A percentile compares a stretch with the other conserved stretches of the same genome.
Conservation (phyloP, 768 basidiomycete genomes). For the Termitomyces sp. region DNA sequence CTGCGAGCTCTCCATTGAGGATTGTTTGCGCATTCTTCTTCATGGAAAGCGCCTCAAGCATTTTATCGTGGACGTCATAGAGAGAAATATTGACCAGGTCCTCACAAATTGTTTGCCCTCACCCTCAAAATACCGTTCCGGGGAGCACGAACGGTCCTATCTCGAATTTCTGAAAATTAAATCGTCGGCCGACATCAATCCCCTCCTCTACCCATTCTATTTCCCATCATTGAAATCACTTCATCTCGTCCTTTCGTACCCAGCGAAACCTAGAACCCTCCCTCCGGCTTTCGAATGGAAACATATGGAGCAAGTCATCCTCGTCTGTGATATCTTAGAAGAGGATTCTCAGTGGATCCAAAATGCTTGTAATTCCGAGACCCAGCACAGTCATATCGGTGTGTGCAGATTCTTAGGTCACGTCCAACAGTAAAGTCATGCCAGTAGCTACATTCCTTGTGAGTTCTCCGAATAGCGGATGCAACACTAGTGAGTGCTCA, state of each 20-base stretch:
- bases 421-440: background rate
- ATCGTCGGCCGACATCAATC: background rate
- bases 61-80: background rate
- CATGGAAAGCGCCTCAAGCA: conserved; percentile 1
- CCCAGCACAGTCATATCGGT: conserved; percentile 1
- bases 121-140: background rate
- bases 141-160: background rate
- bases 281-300: conserved; percentile 4
- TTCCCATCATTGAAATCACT: conserved; percentile 2
- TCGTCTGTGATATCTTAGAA: background rate
- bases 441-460: background rate
- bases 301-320: background rate
- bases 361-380: background rate
- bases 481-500: background rate
- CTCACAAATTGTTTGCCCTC: background rate
- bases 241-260: background rate
- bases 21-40: background rate
- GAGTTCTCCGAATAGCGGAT: background rate
- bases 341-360: conserved; percentile 3
- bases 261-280: background rate
- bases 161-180: background rate
- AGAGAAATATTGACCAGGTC: background rate
- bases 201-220: conserved; percentile 1
- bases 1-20: background rate
- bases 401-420: background rate